Percentiles rank a stretch among this genome's conserved stretches.
Evolutionary conservation across 2,329 filamentous ascomycete genomes (phyloP).

Genomic region (Exophiala viscosa): DNA sequence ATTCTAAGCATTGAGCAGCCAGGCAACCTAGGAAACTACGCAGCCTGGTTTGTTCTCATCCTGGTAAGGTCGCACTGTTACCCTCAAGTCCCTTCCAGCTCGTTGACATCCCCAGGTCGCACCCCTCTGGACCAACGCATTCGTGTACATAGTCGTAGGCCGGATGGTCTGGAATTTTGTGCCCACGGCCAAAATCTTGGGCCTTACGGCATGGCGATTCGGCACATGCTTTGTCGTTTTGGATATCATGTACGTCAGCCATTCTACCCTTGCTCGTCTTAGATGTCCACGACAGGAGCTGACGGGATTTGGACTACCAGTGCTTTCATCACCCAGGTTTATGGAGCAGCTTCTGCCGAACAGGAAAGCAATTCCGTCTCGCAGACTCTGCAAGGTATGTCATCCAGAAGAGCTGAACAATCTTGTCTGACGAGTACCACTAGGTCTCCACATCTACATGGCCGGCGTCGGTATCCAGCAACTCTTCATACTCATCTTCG

Average conservation of each 20-base stretch:
- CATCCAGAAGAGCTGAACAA: no score
- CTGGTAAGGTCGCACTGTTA: background rate
- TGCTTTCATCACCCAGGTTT: slow-evolving; percentile 1
- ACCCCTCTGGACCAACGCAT: slow-evolving; percentile 35
- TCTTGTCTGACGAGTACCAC: background rate
- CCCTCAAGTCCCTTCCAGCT: background rate
- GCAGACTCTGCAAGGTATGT: background rate
- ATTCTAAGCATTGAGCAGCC: background rate
- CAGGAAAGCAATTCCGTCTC: background rate
- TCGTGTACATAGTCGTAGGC: slow-evolving; percentile 44
- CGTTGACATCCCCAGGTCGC: background rate
- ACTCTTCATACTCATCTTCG: slow-evolving; percentile 48
- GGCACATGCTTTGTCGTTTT: slow-evolving; percentile 39
- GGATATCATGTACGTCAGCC: slow-evolving; percentile 32
- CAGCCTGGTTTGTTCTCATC: background rate
- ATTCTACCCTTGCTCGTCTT: background rate
- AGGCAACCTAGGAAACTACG: background rate
- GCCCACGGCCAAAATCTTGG: slow-evolving; percentile 36
- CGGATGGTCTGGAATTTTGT: slow-evolving; percentile 44
- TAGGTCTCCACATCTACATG: slow-evolving; percentile 23
- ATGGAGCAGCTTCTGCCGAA: background rate
- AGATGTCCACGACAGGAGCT: background rate
- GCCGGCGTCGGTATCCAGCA: slow-evolving; percentile 47
- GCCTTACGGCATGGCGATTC: slow-evolving; percentile 35
- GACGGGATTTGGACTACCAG: background rate